Conservation (phyloP, 306 rosid species). For the Dalbergia oliveri region DNA sequence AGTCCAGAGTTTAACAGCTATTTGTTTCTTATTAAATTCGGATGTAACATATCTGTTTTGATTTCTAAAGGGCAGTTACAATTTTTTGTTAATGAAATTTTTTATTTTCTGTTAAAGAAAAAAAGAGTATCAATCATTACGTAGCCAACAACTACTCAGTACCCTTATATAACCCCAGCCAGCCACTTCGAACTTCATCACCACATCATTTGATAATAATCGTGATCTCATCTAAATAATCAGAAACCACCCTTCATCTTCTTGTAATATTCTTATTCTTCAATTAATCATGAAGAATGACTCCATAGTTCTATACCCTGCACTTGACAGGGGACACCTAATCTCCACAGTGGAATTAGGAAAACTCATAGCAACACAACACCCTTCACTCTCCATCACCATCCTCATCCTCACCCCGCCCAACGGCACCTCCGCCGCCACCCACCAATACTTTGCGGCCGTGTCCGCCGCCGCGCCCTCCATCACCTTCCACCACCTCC, state of each 20-base stretch:
- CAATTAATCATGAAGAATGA: constrained; percentile 2
- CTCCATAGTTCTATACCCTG: constrained; percentile 32
- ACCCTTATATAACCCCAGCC: too few species aligned
- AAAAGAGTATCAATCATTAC: too few species aligned
- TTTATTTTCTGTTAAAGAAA: too few species aligned
- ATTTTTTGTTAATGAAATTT: too few species aligned
- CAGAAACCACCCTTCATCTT: neutral
- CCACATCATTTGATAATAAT: neutral
- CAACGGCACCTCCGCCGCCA: constrained; percentile 15
- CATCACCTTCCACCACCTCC: constrained; percentile 47
- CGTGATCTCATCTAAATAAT: too few species aligned
- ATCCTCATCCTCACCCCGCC: constrained; percentile 55
- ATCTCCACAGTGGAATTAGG: constrained; percentile 30
- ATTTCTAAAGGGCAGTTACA: too few species aligned
- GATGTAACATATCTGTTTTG: too few species aligned
- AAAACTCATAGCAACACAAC: constrained; percentile 29
- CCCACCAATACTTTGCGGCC: constrained; percentile 43
- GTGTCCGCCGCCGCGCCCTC: constrained; percentile 40
- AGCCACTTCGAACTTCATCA: neutral
- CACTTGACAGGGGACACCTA: constrained; percentile 16
- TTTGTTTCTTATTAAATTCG: too few species aligned
- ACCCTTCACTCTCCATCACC: constrained; percentile 50
- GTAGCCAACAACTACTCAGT: too few species aligned
- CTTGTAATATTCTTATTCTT: too few species aligned
- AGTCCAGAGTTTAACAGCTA: too few species aligned